Evolutionary conservation across 2,329 filamentous ascomycete genomes (phyloP).

Genomic region (Apiospora hydei): DNA sequence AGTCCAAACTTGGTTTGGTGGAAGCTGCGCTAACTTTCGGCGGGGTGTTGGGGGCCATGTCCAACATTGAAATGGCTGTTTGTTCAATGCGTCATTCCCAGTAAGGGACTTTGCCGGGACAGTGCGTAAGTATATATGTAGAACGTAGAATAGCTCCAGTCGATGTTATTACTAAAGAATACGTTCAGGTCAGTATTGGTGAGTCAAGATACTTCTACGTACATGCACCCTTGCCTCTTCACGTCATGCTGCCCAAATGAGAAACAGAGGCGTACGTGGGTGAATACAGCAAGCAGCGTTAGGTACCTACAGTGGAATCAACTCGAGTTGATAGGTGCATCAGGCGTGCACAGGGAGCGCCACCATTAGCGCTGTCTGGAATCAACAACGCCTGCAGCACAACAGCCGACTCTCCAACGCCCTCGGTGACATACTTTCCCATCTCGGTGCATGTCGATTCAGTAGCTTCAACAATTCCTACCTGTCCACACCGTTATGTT

Average conservation of each 20-base stretch:
- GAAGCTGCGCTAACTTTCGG: constrained; percentile 6
- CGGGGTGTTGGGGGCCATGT: constrained; percentile 11
- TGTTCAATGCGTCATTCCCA: constrained; percentile 16
- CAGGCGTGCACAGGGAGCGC: not conserved
- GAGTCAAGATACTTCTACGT: not conserved
- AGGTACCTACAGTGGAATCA: not conserved
- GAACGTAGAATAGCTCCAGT: not conserved
- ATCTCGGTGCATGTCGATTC: constrained; percentile 3
- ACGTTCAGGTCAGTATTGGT: not conserved
- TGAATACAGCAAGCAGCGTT: not conserved
- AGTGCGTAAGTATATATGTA: not conserved
- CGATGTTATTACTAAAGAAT: not conserved
- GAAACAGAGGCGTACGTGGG: constrained; percentile 8
- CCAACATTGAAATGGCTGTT: not conserved
- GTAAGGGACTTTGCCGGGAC: constrained; percentile 9
- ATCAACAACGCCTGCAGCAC: constrained; percentile 13
- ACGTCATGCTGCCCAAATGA: not conserved
- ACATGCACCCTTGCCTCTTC: not conserved
- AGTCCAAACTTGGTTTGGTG: not conserved
- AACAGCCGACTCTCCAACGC: constrained; percentile 7
- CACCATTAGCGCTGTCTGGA: constrained; percentile 1
- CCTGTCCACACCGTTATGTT: constrained; percentile 1
- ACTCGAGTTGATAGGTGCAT: not conserved
- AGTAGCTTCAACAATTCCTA: not conserved
- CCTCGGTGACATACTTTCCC: constrained; percentile 16